A percentile compares a stretch with the other conserved stretches of the same genome.
These are phyloP conservation scores for Boletus eberwhitei DNA, from an alignment of 768 basidiomycete genomes.

Conservation along the genomic window DNA sequence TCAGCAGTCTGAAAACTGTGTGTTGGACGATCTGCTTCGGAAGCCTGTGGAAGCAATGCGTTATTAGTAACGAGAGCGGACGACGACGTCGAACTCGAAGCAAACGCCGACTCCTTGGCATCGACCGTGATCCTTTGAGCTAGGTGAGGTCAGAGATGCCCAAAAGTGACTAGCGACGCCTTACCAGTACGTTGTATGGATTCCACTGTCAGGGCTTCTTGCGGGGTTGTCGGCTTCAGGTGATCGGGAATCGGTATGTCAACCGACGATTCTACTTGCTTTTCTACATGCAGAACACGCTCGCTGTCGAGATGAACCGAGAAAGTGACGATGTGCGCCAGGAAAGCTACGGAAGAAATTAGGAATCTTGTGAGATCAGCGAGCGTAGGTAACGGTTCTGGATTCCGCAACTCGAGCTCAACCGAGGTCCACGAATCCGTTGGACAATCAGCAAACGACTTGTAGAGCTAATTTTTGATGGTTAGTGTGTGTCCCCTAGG, in stretches of 20 bases:
- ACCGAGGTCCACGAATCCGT: slow-evolving; percentile 1
- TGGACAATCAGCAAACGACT: background rate
- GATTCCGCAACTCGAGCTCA: slow-evolving; percentile 2
- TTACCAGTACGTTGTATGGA: slow-evolving; percentile 7
- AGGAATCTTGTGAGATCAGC: slow-evolving; percentile 11
- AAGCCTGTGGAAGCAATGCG: background rate
- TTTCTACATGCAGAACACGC: background rate
- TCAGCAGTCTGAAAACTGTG: background rate
- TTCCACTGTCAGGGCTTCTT: background rate
- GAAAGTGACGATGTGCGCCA: background rate
- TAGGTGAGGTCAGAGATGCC: background rate
- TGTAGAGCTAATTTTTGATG: slow-evolving; percentile 1
- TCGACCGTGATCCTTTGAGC: slow-evolving; percentile 6
- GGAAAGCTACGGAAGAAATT: slow-evolving; percentile 8
- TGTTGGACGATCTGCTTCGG: background rate
- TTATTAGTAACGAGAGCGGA: background rate
- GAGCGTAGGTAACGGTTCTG: slow-evolving; percentile 4
- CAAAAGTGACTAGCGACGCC: background rate
- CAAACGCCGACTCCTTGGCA: background rate
- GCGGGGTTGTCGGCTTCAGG: background rate
- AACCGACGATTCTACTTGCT: background rate
- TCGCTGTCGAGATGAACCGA: background rate
- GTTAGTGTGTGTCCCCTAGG: background rate
- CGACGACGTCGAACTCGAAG: background rate
- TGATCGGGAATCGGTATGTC: background rate